A percentile compares a stretch with the other conserved stretches of the same genome.
phyloP scores from a whole-genome alignment of 768 basidiomycete species.

The Hydnomerulius pinastri region DNA sequence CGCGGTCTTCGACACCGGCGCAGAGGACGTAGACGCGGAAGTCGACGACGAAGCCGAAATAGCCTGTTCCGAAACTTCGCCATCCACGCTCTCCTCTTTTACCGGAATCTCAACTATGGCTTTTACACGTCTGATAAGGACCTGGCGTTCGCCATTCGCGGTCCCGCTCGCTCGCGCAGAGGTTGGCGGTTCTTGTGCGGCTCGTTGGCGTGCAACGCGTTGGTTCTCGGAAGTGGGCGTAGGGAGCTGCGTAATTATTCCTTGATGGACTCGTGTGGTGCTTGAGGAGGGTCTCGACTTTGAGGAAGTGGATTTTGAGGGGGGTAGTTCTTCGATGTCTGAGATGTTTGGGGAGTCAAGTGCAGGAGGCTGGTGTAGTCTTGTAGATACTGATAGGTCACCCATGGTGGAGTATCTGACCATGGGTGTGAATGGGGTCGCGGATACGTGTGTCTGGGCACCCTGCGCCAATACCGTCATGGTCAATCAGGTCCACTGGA shows the following conservation, averaged over 20 bases:
- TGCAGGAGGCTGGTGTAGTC: slow-evolving; percentile 14
- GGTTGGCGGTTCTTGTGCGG: slow-evolving; percentile 4
- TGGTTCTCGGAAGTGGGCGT: slow-evolving; percentile 35
- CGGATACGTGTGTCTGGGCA: slow-evolving; percentile 14
- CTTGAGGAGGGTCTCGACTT: slow-evolving; percentile 24
- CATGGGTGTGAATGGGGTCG: slow-evolving; percentile 38
- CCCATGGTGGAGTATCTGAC: slow-evolving; percentile 17
- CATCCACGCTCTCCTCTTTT: slow-evolving; percentile 59
- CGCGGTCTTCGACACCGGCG: slow-evolving; percentile 8
- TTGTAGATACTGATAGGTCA: slow-evolving; percentile 33
- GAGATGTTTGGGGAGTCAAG: slow-evolving; percentile 24
- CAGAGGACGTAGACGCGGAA: slow-evolving; percentile 13
- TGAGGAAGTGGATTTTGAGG: slow-evolving; percentile 31
- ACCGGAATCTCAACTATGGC: slow-evolving; percentile 59
- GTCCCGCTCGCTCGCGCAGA: slow-evolving; percentile 5
- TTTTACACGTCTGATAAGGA: slow-evolving; percentile 63
- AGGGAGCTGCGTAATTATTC: slow-evolving; percentile 23
- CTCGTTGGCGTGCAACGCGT: slow-evolving; percentile 24
- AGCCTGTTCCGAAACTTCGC: slow-evolving; percentile 27
- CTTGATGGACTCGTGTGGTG: slow-evolving; percentile 11
- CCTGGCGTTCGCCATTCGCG: slow-evolving; percentile 18
- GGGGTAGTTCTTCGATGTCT: slow-evolving; percentile 32
- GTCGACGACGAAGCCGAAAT: slow-evolving; percentile 13
- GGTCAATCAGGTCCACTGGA: too few relatives aligned
- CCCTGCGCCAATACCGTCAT: slow-evolving; percentile 12